Base-by-base conservation (phyloP, 1,284 basidiomycete species). In the Papiliotrema nemorosa region DNA sequence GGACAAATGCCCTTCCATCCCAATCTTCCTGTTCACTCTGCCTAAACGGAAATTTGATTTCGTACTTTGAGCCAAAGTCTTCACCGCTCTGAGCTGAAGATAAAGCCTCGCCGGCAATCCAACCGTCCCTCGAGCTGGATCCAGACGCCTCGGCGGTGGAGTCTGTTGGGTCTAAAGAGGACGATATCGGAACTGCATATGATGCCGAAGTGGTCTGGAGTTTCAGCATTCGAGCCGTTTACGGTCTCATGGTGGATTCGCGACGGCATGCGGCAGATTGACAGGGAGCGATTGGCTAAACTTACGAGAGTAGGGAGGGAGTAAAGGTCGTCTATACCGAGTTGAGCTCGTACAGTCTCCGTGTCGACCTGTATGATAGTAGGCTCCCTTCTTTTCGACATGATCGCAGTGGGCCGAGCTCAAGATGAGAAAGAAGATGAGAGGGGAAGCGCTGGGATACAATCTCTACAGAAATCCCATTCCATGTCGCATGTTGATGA, bases 1-100 rank as follows among this genome's bases (percentile, higher is more conserved):
- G 89, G 36, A 97, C 77, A 5, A 88, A 92, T 69, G 93, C 90
- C 37, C 90, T 85, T 59, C 92, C 92, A n/a, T 80, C 81, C 85
- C 88, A 97, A 69, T 97, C 88, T 43, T 70, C 86, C 26, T 86
- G 81, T 20, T n/a, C 35, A 20, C 10, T 9, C 35, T 9, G 35
- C 50, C 82, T 81, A 65, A 97, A 90, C 1, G 93, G 91, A 86
- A 87, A 92, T 37, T 83, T 87, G 20, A 92, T 72, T 20, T 82
- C 76, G 20, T 92, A 72, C 42, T 87, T 84, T 50, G 87, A 84
- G 16, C 83, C 51, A 16, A 55, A 61, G 2, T 49, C 59, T 5
- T 50, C 85, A 12, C 83, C 79, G 7, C 80, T 81, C 34, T 90
- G 74, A 0, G 88, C 90, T 56, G 89, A 86, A 57, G 88, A 86